Base-by-base conservation (phyloP, 2,329 filamentous ascomycete species). In the Pyrenochaeta sp. region DNA sequence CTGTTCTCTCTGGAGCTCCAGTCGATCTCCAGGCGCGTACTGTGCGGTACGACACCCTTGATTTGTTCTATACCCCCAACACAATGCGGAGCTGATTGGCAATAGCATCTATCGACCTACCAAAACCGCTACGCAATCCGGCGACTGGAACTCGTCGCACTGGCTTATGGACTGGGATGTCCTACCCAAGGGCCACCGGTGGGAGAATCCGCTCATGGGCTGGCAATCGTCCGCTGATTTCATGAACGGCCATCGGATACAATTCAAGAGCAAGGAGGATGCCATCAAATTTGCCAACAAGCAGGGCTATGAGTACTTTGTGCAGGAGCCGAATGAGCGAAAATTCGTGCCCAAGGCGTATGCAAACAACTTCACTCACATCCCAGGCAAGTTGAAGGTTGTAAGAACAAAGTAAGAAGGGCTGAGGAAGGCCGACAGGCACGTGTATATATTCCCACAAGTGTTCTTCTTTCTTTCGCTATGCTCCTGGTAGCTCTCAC, bases 81-180 rank as follows among this genome's bases (percentile, higher is more conserved):
- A 5, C 39, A n/a, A 34, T 25, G 27, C 15, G n/a, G 4, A 27
- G 28, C 45, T 47, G 19, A 47, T 15, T 3, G 36, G 7, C 28
- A 19, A 47, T 74, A 98, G 94, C 74, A 99, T 99, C 80, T 98
- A 91, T 84, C 88, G 90, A 72, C 92, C 93, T 49, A 77, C 91
- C 56, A 99, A 99, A 82, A 88, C 95, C n/a, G 94, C 95, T 36
- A 97, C 94, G 43, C 95, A 99, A 81, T 98, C 94, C 34, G 94
- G 95, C 64, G 86, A 88, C 71, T 97, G 92, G 91, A 89, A 91
- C 75, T 83, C 86, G 54, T 88, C 91, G 76, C 87, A 90, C 73
- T 99, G 95, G 95, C 90, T 93, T 50, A 96, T 99, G 93, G 95
- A 99, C 79, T 99, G 95, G 95, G 95, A 99, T 77, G 88, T 96